Conservation (phyloP, 176 grass and related monocot species). For the Musa beccarii region DNA sequence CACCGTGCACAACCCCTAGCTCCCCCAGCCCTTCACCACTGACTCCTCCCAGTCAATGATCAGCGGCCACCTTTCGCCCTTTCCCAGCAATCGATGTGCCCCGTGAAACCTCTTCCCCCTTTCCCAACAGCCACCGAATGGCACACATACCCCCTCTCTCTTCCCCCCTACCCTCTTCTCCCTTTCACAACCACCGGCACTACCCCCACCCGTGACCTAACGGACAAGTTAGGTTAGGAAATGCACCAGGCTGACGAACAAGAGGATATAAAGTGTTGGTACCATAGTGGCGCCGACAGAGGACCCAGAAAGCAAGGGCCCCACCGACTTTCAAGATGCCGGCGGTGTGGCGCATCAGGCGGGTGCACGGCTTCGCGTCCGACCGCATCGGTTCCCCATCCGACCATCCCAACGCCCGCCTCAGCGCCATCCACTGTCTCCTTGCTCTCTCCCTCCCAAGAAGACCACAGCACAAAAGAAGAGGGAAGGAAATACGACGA, state of each 20-base stretch:
- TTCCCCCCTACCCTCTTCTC: too few species aligned
- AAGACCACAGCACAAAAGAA: too few species aligned
- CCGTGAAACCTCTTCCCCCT: too few species aligned
- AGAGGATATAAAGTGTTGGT: background rate
- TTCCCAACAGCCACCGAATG: too few species aligned
- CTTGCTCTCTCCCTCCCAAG: background rate
- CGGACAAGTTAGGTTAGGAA: background rate
- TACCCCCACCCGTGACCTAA: background rate
- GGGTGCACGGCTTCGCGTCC: constrained; percentile 65
- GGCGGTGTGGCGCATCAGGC: constrained; percentile 70
- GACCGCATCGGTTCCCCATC: constrained; percentile 86
- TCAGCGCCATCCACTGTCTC: constrained; percentile 36
- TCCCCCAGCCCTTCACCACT: too few species aligned
- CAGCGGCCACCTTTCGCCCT: too few species aligned
- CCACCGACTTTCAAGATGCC: constrained; percentile 76
- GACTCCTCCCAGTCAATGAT: too few species aligned
- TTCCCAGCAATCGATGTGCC: too few species aligned
- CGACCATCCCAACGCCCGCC: constrained; percentile 55
- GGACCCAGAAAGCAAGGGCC: constrained; percentile 61
- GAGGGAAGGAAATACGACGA: too few species aligned
- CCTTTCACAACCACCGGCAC: too few species aligned
- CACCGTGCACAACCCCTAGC: too few species aligned
- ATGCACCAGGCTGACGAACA: background rate
- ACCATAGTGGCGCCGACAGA: constrained; percentile 76
- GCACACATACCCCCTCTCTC: too few species aligned